These are phyloP conservation scores for Eimeria falciformis DNA, from an alignment of 169 alveolate species.

Conservation along the genomic window DNA sequence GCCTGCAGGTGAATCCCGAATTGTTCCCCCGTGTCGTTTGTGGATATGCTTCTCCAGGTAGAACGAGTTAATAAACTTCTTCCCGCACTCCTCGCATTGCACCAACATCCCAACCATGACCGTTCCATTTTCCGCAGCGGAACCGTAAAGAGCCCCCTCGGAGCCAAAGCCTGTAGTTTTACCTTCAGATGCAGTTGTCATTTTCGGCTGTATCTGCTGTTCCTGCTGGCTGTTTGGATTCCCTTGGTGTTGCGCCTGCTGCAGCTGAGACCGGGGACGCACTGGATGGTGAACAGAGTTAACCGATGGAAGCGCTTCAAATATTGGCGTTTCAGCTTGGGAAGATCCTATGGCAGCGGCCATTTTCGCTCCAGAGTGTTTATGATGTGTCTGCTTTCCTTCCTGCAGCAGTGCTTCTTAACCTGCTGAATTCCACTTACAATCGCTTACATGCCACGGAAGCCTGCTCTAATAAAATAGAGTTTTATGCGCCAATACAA, in stretches of 20 bases:
- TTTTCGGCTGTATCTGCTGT: conserved; percentile 5
- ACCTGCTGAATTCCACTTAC: not conserved
- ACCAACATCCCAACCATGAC: conserved; percentile 76
- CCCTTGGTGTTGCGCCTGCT: conserved; percentile 20
- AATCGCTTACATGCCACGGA: not conserved
- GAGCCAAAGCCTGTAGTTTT: not conserved
- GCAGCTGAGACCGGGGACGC: not conserved
- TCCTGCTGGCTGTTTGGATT: not conserved
- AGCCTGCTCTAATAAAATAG: not conserved
- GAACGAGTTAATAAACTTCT: conserved; percentile 75
- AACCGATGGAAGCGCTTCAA: conserved; percentile 57
- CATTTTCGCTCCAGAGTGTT: not conserved
- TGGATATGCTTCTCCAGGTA: conserved; percentile 72
- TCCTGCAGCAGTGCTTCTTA: not conserved
- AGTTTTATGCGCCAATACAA: not conserved
- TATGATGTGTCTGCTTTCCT: not conserved
- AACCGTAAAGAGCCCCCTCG: conserved; percentile 35
- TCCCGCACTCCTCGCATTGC: conserved; percentile 77
- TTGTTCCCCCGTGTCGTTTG: conserved; percentile 66
- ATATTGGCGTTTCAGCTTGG: conserved; percentile 35
- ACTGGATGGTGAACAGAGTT: not conserved
- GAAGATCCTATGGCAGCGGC: not conserved
- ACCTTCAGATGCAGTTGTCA: not conserved
- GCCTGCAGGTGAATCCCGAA: not conserved
- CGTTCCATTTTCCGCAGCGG: conserved; percentile 63